phyloP scores from a whole-genome alignment of 2,329 filamentous ascomycete genomes.

The Tolypocladium tropicale region DNA sequence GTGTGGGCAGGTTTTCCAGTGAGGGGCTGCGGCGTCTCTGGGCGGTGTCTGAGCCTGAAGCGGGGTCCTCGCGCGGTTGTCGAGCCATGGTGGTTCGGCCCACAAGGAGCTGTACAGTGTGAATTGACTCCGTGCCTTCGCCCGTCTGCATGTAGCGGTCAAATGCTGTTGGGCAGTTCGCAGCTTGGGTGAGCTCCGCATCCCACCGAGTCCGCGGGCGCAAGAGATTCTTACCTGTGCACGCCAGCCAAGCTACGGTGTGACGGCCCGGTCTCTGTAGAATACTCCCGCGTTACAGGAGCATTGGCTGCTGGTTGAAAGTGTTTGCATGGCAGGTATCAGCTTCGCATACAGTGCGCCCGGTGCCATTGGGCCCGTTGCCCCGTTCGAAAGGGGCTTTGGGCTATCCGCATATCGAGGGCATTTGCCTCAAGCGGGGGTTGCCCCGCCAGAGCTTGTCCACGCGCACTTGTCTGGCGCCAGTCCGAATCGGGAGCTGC shows the following conservation, averaged over 20 bases:
- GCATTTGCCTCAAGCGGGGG: not conserved
- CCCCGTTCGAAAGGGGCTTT: not conserved
- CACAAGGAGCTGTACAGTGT: not conserved
- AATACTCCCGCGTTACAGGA: not conserved
- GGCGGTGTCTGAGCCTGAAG: not conserved
- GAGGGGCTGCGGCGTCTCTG: slow-evolving; percentile 10
- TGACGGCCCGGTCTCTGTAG: too few relatives aligned
- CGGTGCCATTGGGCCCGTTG: not conserved
- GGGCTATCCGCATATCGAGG: not conserved
- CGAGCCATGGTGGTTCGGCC: not conserved
- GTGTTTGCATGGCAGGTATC: not conserved
- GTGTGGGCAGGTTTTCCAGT: slow-evolving; percentile 31
- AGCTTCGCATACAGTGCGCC: not conserved
- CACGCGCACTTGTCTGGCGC: not conserved
- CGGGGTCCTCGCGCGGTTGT: not conserved
- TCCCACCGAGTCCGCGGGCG: too few relatives aligned
- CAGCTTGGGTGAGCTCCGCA: not conserved
- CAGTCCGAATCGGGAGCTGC: not conserved
- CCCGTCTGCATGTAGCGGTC: not conserved
- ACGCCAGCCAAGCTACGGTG: not conserved
- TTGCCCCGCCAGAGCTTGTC: not conserved
- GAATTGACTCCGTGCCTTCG: not conserved
- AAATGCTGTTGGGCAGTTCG: not conserved
- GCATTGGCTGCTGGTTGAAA: not conserved
- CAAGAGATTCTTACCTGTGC: too few relatives aligned